Conservation (phyloP, 202 grass and related monocot genomes). For the Brachypodium distachyon region DNA sequence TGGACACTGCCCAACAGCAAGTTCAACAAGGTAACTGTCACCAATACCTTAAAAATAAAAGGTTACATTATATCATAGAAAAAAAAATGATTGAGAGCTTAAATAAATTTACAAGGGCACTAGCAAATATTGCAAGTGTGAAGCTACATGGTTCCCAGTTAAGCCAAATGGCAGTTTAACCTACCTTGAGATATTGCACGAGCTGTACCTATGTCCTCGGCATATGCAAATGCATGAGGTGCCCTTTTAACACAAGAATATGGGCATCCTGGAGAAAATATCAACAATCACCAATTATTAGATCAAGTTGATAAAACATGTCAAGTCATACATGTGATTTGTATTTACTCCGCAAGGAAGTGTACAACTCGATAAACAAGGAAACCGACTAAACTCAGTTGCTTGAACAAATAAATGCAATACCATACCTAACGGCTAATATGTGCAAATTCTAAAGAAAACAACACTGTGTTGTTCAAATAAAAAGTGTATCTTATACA, state of each 20-base stretch:
- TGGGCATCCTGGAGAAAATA: slow-evolving; percentile 59
- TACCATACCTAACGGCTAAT: background rate
- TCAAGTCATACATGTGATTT: background rate
- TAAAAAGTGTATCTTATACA: background rate
- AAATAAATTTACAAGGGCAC: background rate
- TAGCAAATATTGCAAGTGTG: background rate
- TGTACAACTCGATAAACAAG: background rate
- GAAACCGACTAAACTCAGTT: background rate
- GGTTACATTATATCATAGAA: background rate
- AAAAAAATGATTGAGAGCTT: background rate
- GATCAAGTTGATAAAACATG: slow-evolving; percentile 9
- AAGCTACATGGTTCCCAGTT: background rate
- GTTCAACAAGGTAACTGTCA: slow-evolving; percentile 53
- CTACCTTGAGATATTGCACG: slow-evolving; percentile 71
- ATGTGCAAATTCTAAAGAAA: background rate
- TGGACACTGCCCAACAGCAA: slow-evolving; percentile 71
- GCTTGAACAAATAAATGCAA: background rate
- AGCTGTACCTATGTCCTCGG: slow-evolving; percentile 51
- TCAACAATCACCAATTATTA: background rate
- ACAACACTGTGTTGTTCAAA: background rate
- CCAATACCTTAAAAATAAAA: slow-evolving; percentile 47
- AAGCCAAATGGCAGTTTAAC: background rate
- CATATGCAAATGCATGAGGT: slow-evolving; percentile 72
- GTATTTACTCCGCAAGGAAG: background rate
- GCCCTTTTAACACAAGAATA: slow-evolving; percentile 94